Evolutionary conservation across 2,329 filamentous ascomycete species (phyloP).

Genomic region (Trichoderma sp.): DNA sequence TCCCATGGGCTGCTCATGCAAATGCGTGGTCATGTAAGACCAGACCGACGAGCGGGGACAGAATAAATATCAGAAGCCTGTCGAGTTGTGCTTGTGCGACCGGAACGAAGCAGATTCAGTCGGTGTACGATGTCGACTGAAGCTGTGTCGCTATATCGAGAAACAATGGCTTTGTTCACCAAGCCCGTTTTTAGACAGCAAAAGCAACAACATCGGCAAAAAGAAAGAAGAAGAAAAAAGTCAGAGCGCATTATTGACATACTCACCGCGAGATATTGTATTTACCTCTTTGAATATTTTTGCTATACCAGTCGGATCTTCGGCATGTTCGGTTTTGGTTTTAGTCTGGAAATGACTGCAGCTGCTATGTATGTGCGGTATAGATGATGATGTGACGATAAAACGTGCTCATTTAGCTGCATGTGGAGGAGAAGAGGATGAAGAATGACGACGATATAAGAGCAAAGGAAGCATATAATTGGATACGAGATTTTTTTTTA

Average conservation of each 20-base stretch:
- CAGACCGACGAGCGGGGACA: background rate
- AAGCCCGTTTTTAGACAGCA: background rate
- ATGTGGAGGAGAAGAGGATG: background rate
- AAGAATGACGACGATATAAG: background rate
- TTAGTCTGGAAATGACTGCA: background rate
- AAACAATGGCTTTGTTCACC: background rate
- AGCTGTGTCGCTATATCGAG: background rate
- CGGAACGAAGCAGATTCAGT: background rate
- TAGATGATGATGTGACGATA: background rate
- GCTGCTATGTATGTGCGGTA: background rate
- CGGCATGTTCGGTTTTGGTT: background rate
- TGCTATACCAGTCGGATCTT: background rate
- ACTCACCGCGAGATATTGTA: background rate
- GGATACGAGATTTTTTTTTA: background rate
- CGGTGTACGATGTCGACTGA: background rate
- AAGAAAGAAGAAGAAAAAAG: background rate
- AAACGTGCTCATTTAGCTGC: background rate
- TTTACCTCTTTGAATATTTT: background rate
- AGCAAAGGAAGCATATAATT: background rate
- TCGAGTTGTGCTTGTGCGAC: background rate
- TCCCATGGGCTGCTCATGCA: slow-evolving; percentile 32
- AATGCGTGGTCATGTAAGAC: slow-evolving; percentile 27
- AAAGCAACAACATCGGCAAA: background rate
- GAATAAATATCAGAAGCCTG: background rate
- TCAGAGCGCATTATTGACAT: background rate